phyloP scores from a whole-genome alignment of 1,139 yeast genomes.

The Kurtzmaniella quercitrusa region DNA sequence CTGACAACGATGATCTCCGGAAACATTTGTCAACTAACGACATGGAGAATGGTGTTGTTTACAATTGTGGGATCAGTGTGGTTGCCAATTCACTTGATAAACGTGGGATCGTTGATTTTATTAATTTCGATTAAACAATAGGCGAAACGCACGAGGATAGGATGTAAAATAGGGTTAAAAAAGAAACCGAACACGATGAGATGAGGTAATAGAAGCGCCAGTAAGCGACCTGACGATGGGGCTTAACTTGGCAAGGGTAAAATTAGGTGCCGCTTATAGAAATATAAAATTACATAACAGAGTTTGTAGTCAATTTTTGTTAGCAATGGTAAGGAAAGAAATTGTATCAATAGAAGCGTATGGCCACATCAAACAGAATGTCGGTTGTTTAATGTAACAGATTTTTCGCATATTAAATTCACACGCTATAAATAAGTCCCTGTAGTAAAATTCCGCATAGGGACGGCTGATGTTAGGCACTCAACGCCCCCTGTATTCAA shows the following conservation, averaged over 20 bases:
- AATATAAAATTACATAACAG: neutral
- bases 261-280: neutral
- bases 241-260: neutral
- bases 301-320: too few species aligned
- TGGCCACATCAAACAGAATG: too few species aligned
- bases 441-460: too few species aligned
- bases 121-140: slow-evolving; percentile 6
- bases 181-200: neutral
- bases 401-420: too few species aligned
- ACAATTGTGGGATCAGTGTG: slow-evolving; percentile 20
- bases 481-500: too few species aligned
- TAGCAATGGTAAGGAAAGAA: too few species aligned
- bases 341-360: too few species aligned
- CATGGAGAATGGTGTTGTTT: slow-evolving; percentile 13
- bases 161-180: neutral
- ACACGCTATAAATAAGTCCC: too few species aligned
- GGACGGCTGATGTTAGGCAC: too few species aligned
- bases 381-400: too few species aligned
- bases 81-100: slow-evolving; percentile 16
- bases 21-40: slow-evolving; percentile 7
- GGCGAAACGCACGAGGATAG: neutral
- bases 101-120: slow-evolving; percentile 11
- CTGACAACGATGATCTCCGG: slow-evolving; percentile 13
- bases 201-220: neutral
- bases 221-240: neutral